Evolutionary conservation across 192 early-diverging fungal species (phyloP), one percentile per base, ranked within the genome.

Genomic region (Coemansia sp.): DNA sequence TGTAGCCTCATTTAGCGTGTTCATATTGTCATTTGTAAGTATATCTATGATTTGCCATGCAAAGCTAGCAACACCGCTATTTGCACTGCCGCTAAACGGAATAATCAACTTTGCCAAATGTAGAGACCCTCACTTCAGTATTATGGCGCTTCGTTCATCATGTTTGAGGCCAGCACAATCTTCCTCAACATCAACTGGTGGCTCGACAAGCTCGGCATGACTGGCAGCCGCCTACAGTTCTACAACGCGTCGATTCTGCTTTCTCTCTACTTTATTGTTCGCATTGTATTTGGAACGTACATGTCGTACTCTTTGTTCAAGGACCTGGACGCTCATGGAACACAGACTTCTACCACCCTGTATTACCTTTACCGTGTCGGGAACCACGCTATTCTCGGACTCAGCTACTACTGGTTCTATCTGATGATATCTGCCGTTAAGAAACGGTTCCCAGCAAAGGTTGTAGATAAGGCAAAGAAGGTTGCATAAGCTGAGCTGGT

Each of bases 161-260:
- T 97, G 87, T 94, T 88, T 74, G 95, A 97, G 75, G 73, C 93
- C n/a, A 88, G 85, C 62, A 95, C 94, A 8, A 90, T 91, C 12
- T 95, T 95, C 64, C 83, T 97, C 41, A 95, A 96, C 71, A 84
- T 89, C 65, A 89, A 96, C 84, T 98, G 94, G 94, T 82, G 73
- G 73, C 62, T 81, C 87, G 95, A 98, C 83, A 98, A 98, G 75
- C 76, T 90, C 21, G 90, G 91, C 19, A 76, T 87, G 83, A 92
- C 91, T 24, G 95, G 94, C 53, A 82, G 83, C 24, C 84, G 74
- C 15, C 72, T 89, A 27, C 95, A 95, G 74, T 61, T 89, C 54
- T 83, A 92, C 65, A 98, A 98, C 66, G 95, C 93, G 23, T 62
- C 90, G n/a, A 56, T 89, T 12, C 73, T 98, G 49, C 65, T 98